Evolutionary conservation across 78 protist species (phyloP), one percentile per base, ranked within the genome.

Genomic region (Isochrysis galbana): DNA sequence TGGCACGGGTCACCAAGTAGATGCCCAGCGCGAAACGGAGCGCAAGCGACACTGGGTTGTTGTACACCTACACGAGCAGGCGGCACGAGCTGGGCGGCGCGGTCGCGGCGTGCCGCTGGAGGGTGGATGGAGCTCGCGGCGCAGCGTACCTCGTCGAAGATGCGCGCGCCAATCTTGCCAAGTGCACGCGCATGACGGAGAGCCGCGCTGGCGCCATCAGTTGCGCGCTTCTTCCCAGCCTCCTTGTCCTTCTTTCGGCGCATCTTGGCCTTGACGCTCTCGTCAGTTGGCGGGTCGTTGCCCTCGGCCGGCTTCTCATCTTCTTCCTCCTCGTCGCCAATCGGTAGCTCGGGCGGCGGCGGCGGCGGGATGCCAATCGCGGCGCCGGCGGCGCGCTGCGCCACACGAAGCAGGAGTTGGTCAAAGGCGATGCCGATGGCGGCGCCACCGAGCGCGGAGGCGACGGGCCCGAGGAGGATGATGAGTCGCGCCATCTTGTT

Each of bases 391-490:
- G n/a, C n/a, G n/a, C n/a, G n/a, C n/a, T n/a, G n/a, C n/a, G n/a
- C n/a, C n/a, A n/a, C 44, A 41, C 22, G 41, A 21, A 70, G 11
- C 11, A 70, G 41, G 39, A 70, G 41, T 41, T 70, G 80, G 80
- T 70, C 80, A 21, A n/a, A 2, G 41, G 41, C 34, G 42, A 29
- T 2, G 42, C 80, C 80, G 42, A 70, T 2, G 41, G 39, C 39
- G 39, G 36, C 41, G 80, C 80, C 80, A 3, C 80, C 80, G 46
- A 84, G 89, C 19, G 89, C 89, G 21, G 89, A 84, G n/a, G 89
- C 89, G 70, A 84, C 89, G 26, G 89, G 89, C 17, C 89, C 89
- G 44, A 84, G 89, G 42, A 84, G 67, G 67, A 84, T 87, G 38
- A 84, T 23, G 34, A 84, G 69, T 23, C 89, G 89, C 22, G 55